Evolutionary conservation across 805 yeast species (phyloP).

Genomic region (Candida khao-thaluensis): DNA sequence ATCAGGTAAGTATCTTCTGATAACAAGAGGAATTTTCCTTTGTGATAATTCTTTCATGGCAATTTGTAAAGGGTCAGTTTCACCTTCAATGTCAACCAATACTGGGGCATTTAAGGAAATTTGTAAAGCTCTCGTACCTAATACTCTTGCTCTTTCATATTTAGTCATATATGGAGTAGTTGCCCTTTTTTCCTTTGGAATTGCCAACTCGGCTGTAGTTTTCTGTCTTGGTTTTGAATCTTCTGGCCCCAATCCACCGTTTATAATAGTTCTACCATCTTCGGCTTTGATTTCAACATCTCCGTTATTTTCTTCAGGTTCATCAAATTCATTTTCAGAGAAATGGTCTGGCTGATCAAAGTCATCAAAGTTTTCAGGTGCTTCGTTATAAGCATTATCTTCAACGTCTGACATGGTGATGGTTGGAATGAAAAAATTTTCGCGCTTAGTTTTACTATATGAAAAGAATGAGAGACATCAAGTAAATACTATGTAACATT

Average conservation of each 20-base stretch:
- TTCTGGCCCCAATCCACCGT: constrained; percentile 65
- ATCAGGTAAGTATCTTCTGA: constrained; percentile 95
- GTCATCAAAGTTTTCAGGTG: constrained; percentile 69
- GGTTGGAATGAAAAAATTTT: constrained; percentile 10
- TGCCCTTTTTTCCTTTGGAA: constrained; percentile 81
- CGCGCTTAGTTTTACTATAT: no score
- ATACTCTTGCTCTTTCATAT: constrained; percentile 95
- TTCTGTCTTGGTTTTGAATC: constrained; percentile 53
- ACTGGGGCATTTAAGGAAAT: constrained; percentile 99
- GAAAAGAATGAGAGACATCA: no score
- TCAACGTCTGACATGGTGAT: constrained; percentile 41
- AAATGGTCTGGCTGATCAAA: constrained; percentile 79
- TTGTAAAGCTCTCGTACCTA: constrained; percentile 97
- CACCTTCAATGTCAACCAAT: constrained; percentile 96
- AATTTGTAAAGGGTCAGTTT: constrained; percentile 96
- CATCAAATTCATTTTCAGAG: constrained; percentile 65
- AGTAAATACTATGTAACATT: no score
- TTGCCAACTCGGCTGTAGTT: constrained; percentile 76
- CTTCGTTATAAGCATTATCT: constrained; percentile 61
- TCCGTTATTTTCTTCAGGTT: constrained; percentile 30
- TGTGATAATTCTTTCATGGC: constrained; percentile 97
- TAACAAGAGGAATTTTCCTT: constrained; percentile 90
- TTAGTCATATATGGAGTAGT: constrained; percentile 99
- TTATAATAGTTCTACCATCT: constrained; percentile 71
- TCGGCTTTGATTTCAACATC: constrained; percentile 52